These are phyloP conservation scores for Ligustrum vulgare DNA, from an alignment of 257 asterid species.

Conservation along the genomic window DNA sequence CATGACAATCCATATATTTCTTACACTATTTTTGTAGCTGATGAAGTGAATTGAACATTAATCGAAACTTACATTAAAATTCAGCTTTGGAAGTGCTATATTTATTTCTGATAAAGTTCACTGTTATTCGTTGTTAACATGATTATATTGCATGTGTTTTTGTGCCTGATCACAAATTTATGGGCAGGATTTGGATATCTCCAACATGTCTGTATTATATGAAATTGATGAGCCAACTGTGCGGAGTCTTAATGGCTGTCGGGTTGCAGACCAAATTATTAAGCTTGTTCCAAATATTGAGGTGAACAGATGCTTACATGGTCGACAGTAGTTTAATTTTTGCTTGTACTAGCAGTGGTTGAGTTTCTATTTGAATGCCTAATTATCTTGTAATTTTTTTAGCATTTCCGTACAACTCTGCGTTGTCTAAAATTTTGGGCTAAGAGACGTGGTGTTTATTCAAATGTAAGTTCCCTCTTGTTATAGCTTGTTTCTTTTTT, in stretches of 20 bases:
- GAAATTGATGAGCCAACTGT: conserved; percentile 89
- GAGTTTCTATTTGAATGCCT: not conserved
- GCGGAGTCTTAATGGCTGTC: conserved; percentile 94
- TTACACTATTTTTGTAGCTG: not conserved
- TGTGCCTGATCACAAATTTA: conserved; percentile 12
- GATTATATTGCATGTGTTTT: not conserved
- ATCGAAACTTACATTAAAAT: not conserved
- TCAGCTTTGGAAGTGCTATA: not conserved
- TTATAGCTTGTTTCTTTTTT: not conserved
- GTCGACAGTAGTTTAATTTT: not conserved
- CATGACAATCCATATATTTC: not conserved
- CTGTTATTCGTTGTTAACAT: not conserved
- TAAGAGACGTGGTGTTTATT: conserved; percentile 90
- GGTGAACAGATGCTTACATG: conserved; percentile 40
- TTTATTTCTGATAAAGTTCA: not conserved
- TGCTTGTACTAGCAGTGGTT: not conserved
- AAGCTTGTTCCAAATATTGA: conserved; percentile 87
- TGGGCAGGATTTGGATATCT: conserved; percentile 86
- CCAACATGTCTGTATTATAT: conserved; percentile 63
- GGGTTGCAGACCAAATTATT: conserved; percentile 96
- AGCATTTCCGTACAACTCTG: conserved; percentile 83
- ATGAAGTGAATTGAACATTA: not conserved
- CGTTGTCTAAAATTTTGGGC: conserved; percentile 95
- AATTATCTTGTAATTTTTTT: conserved; percentile 14
- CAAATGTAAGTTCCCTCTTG: conserved; percentile 63